Base-by-base conservation (phyloP, 768 basidiomycete genomes). In the Macrocybe gigantea region DNA sequence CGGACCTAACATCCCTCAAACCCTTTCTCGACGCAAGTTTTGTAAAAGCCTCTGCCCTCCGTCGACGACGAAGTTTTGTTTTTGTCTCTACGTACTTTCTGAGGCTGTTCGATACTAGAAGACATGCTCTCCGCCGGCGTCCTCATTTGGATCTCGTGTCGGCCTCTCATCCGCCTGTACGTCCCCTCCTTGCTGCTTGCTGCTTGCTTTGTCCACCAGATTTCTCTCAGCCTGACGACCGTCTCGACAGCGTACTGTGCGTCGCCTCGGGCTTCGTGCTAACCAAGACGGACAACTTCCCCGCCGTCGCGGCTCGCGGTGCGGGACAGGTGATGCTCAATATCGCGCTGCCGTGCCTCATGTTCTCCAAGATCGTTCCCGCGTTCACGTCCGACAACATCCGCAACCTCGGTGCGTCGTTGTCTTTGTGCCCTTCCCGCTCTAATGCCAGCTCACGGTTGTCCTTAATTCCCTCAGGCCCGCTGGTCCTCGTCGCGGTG, bases 331-430 rank as follows among this genome's bases (percentile, higher is more conserved):
- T 88, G 6, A 60, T 80, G 30, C 62, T 88, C 67, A 85, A 84
- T 53, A 71, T 88, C 47, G 69, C 79, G 2, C 55, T 82, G 7
- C 85, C 85, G 7, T 75, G 74, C 53, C 71, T 87, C 10, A 63
- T 87, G 69, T 86, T 88, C 61, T 84, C 83, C 6, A 83, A 79
- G 52, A 85, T 88, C 42, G 73, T 88, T 0, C 81, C 83, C 0
- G 76, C 82, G 2, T 83, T 88, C 51, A 74, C 69, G 7, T 53
- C 75, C 1, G 71, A 80, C 33, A 85, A 85, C 55, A 64, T 85
- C 11, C 46, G 62, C 31, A 72, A 74, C 4, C 58, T 86, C 31
- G 82, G 83, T 79, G 53, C 49, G 66, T 47, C n/a, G 47, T 32
- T n/a, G 37, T 37, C 13, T 12, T 44, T 44, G 42, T 31, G 42